phyloP scores from a whole-genome alignment of 805 yeast species.

The Wickerhamomyces strasburgensis region DNA sequence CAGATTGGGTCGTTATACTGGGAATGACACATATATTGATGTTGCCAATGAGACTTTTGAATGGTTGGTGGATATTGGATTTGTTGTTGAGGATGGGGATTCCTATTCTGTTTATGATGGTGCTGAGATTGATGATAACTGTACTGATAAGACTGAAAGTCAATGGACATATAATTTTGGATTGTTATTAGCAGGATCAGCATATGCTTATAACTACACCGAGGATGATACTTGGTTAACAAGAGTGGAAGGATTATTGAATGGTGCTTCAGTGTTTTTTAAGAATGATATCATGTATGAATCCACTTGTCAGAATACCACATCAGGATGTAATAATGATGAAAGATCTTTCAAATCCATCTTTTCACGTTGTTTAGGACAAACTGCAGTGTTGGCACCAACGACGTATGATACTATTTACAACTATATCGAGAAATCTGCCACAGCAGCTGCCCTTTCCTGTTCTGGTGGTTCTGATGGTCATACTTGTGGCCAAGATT shows the following conservation, averaged over 20 bases:
- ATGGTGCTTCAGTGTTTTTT: conserved; percentile 45
- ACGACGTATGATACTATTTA: conserved; percentile 37
- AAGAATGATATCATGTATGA: conserved; percentile 52
- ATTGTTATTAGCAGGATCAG: conserved; percentile 59
- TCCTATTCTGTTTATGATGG: conserved; percentile 49
- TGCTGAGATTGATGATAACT: conserved; percentile 44
- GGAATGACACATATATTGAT: conserved; percentile 48
- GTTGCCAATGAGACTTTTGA: conserved; percentile 52
- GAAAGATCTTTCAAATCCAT: conserved; percentile 74
- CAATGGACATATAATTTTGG: conserved; percentile 76
- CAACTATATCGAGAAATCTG: conserved; percentile 42
- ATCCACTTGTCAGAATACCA: conserved; percentile 47
- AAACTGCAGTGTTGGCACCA: conserved; percentile 53
- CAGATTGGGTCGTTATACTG: conserved; percentile 57
- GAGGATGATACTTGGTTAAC: conserved; percentile 45
- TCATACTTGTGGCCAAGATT: conserved; percentile 69
- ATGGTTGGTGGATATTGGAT: conserved; percentile 51
- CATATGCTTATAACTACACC: conserved; percentile 63
- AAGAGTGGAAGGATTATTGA: conserved; percentile 39
- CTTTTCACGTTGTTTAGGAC: conserved; percentile 57
- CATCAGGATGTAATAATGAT: conserved; percentile 58
- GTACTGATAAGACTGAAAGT: conserved; percentile 42
- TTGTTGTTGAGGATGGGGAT: conserved; percentile 33
- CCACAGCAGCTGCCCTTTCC: conserved; percentile 62
- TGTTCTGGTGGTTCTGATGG: conserved; percentile 74